A percentile compares a stretch with the other conserved stretches of the same genome.
Evolutionary conservation across 108 stramenopile species (phyloP).

Genomic region (Cylindrotheca fusiformis): DNA sequence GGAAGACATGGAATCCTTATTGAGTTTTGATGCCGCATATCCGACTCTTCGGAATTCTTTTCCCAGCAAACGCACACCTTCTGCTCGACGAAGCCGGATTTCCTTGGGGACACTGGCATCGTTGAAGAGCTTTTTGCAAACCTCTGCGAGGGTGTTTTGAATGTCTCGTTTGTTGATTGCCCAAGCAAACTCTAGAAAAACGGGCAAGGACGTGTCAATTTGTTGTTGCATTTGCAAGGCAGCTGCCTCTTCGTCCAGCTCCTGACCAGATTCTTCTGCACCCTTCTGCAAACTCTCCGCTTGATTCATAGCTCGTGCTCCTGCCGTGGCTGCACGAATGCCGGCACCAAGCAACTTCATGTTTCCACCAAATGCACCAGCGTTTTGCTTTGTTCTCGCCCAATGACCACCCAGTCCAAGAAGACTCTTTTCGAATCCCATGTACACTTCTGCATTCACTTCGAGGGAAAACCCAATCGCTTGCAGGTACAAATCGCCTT

Average conservation of each 20-base stretch:
- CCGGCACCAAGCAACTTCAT: slow-evolving; percentile 68
- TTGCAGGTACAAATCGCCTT: slow-evolving; percentile 68
- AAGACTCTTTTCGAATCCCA: slow-evolving; percentile 69
- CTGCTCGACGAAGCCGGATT: slow-evolving; percentile 53
- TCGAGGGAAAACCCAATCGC: slow-evolving; percentile 76
- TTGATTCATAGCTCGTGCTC: slow-evolving; percentile 71
- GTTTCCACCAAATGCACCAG: slow-evolving; percentile 47
- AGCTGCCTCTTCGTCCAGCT: slow-evolving; percentile 55
- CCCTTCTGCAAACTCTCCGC: slow-evolving; percentile 60
- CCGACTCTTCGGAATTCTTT: slow-evolving; percentile 60
- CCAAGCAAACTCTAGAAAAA: slow-evolving; percentile 76
- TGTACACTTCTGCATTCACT: slow-evolving; percentile 71
- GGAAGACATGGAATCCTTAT: slow-evolving; percentile 22
- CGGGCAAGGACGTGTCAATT: slow-evolving; percentile 68
- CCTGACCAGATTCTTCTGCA: slow-evolving; percentile 33
- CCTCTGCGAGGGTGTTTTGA: slow-evolving; percentile 59
- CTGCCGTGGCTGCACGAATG: slow-evolving; percentile 64
- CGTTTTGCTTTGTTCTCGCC: slow-evolving; percentile 59
- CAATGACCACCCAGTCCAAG: slow-evolving; percentile 73
- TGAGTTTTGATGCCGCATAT: slow-evolving; percentile 28
- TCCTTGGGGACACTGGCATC: slow-evolving; percentile 66
- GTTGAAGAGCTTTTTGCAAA: slow-evolving; percentile 76
- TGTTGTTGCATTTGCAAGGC: slow-evolving; percentile 49
- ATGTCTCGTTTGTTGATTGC: slow-evolving; percentile 83
- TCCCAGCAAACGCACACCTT: slow-evolving; percentile 67